These are phyloP conservation scores for Trametes cingulata DNA, from an alignment of 768 basidiomycete genomes.

Conservation along the genomic window DNA sequence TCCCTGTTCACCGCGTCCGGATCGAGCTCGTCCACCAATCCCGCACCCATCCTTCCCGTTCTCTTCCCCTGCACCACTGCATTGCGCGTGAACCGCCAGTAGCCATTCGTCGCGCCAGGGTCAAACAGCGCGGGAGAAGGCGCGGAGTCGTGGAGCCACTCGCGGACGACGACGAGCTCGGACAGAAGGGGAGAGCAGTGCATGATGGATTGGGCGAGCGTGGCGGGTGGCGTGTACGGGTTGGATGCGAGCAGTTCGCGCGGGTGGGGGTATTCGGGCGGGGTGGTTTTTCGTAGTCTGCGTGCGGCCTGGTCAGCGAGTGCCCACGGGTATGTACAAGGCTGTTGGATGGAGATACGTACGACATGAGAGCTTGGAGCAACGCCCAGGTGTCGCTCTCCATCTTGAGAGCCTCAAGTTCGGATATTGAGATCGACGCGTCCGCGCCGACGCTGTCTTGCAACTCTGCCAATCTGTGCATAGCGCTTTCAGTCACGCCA, in stretches of 20 bases:
- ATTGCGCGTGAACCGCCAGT: slow-evolving; percentile 83
- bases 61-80: slow-evolving; percentile 64
- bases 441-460: slow-evolving; percentile 40
- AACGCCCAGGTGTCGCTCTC: slow-evolving; percentile 85
- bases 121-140: slow-evolving; percentile 57
- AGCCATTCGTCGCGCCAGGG: slow-evolving; percentile 77
- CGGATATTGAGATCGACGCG: slow-evolving; percentile 44
- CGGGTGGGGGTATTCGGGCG: slow-evolving; percentile 48
- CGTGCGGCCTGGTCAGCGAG: no score
- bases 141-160: slow-evolving; percentile 84
- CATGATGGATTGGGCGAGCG: slow-evolving; percentile 75
- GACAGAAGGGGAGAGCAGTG: slow-evolving; percentile 62
- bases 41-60: slow-evolving; percentile 48
- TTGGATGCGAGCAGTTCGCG: slow-evolving; percentile 63
- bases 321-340: no score
- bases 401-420: slow-evolving; percentile 63
- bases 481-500: not conserved
- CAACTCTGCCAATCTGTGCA: slow-evolving; percentile 51
- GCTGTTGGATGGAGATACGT: slow-evolving; percentile 36
- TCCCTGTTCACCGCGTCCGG: slow-evolving; percentile 70
- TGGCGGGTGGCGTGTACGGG: slow-evolving; percentile 79
- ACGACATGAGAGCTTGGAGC: slow-evolving; percentile 77
- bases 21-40: slow-evolving; percentile 69
- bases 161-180: slow-evolving; percentile 81
- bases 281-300: slow-evolving; percentile 70